These are phyloP conservation scores for Botrytis sinoallii DNA, from an alignment of 2,329 filamentous ascomycete species.

Conservation along the genomic window DNA sequence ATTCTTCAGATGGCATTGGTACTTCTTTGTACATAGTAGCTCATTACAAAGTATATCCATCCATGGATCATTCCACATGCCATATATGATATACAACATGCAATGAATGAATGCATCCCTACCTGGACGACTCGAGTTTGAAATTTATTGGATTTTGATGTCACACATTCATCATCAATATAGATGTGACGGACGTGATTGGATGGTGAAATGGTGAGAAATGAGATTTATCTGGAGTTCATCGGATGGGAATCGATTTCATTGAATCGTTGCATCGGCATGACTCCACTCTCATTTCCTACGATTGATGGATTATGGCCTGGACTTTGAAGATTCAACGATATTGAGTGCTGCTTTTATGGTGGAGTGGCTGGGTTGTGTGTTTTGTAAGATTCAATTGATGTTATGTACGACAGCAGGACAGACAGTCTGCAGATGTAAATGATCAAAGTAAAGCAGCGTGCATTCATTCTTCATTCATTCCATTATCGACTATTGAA, in stretches of 20 bases:
- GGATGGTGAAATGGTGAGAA: accelerated
- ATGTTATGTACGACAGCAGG: too few species aligned
- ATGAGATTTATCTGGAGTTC: neutral
- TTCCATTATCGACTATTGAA: neutral
- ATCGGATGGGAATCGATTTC: neutral
- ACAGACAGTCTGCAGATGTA: accelerated
- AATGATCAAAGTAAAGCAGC: neutral
- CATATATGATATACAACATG: neutral
- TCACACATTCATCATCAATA: slow-evolving; percentile 2
- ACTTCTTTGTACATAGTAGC: too few species aligned
- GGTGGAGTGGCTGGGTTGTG: neutral
- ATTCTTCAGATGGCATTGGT: neutral
- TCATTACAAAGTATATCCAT: too few species aligned
- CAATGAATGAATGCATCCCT: too few species aligned
- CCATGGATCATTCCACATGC: neutral
- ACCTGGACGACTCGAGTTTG: neutral
- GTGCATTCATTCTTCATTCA: neutral
- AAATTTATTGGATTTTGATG: slow-evolving; percentile 1
- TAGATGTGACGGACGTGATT: neutral
- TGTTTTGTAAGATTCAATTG: neutral
- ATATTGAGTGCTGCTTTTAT: neutral
- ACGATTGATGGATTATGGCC: neutral
- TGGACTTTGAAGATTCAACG: neutral
- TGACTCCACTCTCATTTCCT: neutral
- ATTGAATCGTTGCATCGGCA: neutral